Evolutionary conservation across 495 filamentous ascomycete genomes (phyloP).

Genomic region (Diplogelasinospora grovesii): DNA sequence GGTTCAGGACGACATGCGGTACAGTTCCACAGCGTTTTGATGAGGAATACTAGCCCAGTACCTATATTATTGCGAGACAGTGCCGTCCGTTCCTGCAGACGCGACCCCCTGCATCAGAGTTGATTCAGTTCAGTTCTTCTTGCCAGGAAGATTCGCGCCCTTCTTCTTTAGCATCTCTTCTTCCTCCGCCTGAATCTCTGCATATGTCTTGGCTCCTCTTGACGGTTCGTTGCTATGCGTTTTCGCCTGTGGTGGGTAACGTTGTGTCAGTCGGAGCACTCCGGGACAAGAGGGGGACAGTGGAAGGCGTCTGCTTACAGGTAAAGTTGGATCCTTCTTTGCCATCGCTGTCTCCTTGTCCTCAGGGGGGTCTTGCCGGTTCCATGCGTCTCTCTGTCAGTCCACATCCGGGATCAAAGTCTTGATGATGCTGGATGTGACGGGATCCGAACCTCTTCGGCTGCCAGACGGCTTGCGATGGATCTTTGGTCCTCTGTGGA

Average conservation of each 20-base stretch:
- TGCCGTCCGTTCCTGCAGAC: too few relatives aligned
- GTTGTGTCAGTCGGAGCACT: neutral
- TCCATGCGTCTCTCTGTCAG: too few relatives aligned
- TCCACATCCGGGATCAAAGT: too few relatives aligned
- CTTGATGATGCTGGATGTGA: neutral
- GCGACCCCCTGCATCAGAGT: neutral
- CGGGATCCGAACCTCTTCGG: slow-evolving; percentile 41
- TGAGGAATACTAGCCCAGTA: too few relatives aligned
- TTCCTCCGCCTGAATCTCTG: slow-evolving; percentile 61
- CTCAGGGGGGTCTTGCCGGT: slow-evolving; percentile 16
- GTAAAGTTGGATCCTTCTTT: slow-evolving; percentile 61
- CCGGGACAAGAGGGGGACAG: neutral
- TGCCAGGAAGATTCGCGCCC: slow-evolving; percentile 30
- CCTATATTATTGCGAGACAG: too few relatives aligned
- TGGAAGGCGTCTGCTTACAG: too few relatives aligned
- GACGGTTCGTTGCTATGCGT: slow-evolving; percentile 66
- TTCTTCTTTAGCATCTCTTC: slow-evolving; percentile 60
- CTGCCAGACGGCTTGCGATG: slow-evolving; percentile 69
- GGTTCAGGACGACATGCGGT: too few relatives aligned
- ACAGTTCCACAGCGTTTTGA: too few relatives aligned
- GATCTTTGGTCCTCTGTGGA: slow-evolving; percentile 66
- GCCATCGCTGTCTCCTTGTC: slow-evolving; percentile 49
- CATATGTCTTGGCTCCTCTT: slow-evolving; percentile 64
- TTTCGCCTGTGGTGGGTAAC: slow-evolving; percentile 47
- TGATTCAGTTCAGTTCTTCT: slow-evolving; percentile 11